Evolutionary conservation across 257 asterid genomes (phyloP), one percentile per base, ranked within the genome.

Genomic region (Nicotiana sylvestris): DNA sequence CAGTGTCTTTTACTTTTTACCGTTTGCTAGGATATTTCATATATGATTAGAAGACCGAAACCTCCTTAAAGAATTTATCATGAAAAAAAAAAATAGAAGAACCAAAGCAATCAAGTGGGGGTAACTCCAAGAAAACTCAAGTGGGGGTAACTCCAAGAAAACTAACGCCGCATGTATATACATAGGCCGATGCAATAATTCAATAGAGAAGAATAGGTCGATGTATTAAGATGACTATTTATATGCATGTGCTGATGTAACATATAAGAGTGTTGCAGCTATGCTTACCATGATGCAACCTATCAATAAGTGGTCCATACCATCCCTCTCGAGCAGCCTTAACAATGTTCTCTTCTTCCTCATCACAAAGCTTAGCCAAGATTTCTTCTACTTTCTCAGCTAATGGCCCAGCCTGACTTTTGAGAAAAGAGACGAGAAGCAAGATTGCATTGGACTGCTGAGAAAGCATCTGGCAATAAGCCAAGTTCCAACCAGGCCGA

Each of bases 281-380:
- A 21, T 8, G 51, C 87, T 78, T 29, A 90, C 95, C 95, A 83
- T 86, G 88, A 82, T 81, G 82, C 66, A 91, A 57, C 64, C 61
- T 86, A 68, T 88, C 84, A 13, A 90, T 70, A 15, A 91, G 78
- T 60, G 94, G 94, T 69, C 70, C 84, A 88, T 87, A 91, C 92
- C 92, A 90, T 70, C 87, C 86, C 82, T 32, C 91, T 86, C 82
- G 85, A 49, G 95, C 95, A 35, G 90, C 91, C 85, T 65, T 87
- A 66, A 89, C 76, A 46, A 88, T 76, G 62, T 88, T 88, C 69
- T 86, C 86, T 60, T 87, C 93, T 29, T 91, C 91, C 53, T 81
- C 88, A 35, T 89, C 90, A 66, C 92, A 89, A 49, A 91, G 95
- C 81, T 88, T 89, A 72, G 56, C 13, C 27, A 90, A 64, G 60